These are phyloP conservation scores for Cercospora janseana DNA, from an alignment of 2,329 filamentous ascomycete genomes.

Conservation along the genomic window DNA sequence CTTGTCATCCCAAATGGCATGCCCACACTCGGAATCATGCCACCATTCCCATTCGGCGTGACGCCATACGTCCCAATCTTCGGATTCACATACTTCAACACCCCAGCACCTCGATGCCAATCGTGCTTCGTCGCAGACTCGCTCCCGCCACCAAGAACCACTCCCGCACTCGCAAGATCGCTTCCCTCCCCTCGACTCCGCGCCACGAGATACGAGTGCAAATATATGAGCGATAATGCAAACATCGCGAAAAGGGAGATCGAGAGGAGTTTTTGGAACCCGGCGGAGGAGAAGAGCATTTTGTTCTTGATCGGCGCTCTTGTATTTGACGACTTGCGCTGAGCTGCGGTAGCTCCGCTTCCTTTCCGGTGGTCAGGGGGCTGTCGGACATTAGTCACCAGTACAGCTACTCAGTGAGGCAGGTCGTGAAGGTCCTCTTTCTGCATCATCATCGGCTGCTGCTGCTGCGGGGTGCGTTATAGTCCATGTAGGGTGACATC, in stretches of 20 bases:
- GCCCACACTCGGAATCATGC: conserved; percentile 39
- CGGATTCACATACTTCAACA: conserved; percentile 36
- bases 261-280: conserved; percentile 5
- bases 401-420: background rate
- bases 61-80: conserved; percentile 36
- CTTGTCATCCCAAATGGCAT: conserved; percentile 51
- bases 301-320: background rate
- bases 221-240: conserved; percentile 1
- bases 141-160: background rate
- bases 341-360: background rate
- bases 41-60: conserved; percentile 38
- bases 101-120: conserved; percentile 32
- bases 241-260: background rate
- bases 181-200: background rate
- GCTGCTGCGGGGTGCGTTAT: conserved; percentile 1
- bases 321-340: background rate
- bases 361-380: background rate
- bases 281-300: conserved; percentile 6
- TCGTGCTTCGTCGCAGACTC: background rate
- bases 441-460: background rate
- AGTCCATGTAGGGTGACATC: background rate
- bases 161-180: background rate
- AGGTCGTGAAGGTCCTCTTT: background rate
- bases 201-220: conserved; percentile 7
- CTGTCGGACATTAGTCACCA: background rate